Percentiles rank a stretch among this genome's conserved stretches.
Evolutionary conservation across 228 moss, liverwort and hornwort species (phyloP).

Genomic region (Sphagnum fallax): DNA sequence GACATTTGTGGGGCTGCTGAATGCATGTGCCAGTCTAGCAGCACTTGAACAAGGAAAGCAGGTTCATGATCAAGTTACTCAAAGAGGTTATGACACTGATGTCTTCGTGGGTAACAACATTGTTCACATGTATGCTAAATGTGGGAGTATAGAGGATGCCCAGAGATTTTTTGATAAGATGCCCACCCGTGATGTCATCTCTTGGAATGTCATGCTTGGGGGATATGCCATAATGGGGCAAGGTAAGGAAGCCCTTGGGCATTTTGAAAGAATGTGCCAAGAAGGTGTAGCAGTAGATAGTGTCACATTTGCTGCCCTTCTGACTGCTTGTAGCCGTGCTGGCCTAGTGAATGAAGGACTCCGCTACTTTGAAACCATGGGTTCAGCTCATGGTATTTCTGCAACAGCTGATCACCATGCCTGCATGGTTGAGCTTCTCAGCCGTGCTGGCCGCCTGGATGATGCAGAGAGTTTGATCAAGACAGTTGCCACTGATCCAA

Average conservation of each 20-base stretch:
- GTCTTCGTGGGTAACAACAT: background rate
- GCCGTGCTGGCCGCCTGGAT: background rate
- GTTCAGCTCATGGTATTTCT: background rate
- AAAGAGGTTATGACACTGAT: background rate
- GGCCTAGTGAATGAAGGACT: background rate
- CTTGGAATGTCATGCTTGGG: conserved; percentile 2
- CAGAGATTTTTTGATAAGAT: background rate
- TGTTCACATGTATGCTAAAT: background rate
- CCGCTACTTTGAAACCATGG: background rate
- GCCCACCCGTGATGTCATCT: background rate
- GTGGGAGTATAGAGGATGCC: background rate
- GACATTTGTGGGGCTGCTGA: background rate
- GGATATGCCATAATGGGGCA: background rate
- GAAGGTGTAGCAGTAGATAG: background rate
- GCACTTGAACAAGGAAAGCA: background rate
- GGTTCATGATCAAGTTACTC: background rate
- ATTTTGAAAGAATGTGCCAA: background rate
- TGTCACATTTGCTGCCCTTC: background rate
- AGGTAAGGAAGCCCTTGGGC: background rate
- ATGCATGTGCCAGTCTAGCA: background rate
- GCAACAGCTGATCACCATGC: background rate
- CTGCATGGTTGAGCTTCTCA: conserved; percentile 1
- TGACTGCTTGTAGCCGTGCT: background rate
- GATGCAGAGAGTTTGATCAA: background rate
- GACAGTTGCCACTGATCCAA: background rate